Base-by-base conservation (phyloP, 148 eudicot genomes). In the Tetragonia tetragonoides region DNA sequence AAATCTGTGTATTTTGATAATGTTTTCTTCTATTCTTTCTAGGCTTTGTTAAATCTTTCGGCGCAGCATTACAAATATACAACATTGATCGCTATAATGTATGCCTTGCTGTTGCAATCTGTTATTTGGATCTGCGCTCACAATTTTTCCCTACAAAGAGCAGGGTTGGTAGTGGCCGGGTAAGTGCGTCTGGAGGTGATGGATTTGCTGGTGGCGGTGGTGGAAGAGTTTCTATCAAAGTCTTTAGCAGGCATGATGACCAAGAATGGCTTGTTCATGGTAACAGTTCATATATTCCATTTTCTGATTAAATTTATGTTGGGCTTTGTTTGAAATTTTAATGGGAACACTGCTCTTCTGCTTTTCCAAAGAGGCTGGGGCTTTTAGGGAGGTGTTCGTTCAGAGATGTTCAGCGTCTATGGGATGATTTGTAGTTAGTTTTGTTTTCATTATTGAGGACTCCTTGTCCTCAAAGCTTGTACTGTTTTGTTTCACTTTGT, bases 171-270 rank as follows among this genome's bases (percentile, higher is more conserved):
- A 80, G 83, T 83, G 96, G 97, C 70, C 85, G 81, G 76, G 77
- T 89, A 64, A 87, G 89, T 87, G 97, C 97, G 61, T 84, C 87
- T 68, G 99, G 99, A 79, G 99, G 99, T 75, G 87, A 89, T 83
- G 99, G 99, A 75, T 92, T 92, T 86, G 99, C 91, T 47, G 99
- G 99, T 61, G 99, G 99, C 20, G 96, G 96, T 28, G 99, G 93
- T 78, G 99, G 99, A 87, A 95, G 99, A 87, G 90, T 95, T 39
- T 87, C 90, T 74, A 81, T 90, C 38, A 66, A 86, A 71, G 87
- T 85, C 75, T 87, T 88, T 69, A 92, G 92, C 87, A 87, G 90
- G 81, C 96, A 78, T 84, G 99, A 91, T 82, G 87, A 86, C 61
- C 90, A 84, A 77, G 76, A 84, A 76, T 85, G 85, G 41, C 77